These are phyloP conservation scores for Ustilago trichophora DNA, from an alignment of 1,284 basidiomycete species.

Conservation along the genomic window DNA sequence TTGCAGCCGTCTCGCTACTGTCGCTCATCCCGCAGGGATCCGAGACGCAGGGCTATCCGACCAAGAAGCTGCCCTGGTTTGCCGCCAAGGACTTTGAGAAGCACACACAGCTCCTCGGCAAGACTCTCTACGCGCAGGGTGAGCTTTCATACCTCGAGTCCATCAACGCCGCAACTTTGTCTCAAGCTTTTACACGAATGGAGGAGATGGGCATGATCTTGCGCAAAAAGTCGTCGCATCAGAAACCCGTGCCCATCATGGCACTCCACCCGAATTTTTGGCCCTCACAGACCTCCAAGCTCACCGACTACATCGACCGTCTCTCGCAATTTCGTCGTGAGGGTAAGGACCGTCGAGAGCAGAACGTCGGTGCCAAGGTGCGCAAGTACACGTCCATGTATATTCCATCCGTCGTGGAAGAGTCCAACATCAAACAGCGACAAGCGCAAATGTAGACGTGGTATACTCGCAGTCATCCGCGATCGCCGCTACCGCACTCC, in stretches of 20 bases:
- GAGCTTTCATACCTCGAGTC: conserved; percentile 66
- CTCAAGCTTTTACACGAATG: conserved; percentile 55
- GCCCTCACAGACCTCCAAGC: conserved; percentile 50
- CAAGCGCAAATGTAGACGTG: conserved; percentile 22
- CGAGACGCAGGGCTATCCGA: conserved; percentile 23
- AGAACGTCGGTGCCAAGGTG: conserved; percentile 39
- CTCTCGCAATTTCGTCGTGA: conserved; percentile 65
- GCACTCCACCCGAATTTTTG: conserved; percentile 63
- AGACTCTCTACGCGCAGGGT: conserved; percentile 66
- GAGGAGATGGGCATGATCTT: conserved; percentile 59
- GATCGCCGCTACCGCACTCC: too few relatives aligned
- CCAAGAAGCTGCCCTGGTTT: conserved; percentile 60
- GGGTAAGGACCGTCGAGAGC: conserved; percentile 63
- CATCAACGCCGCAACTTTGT: conserved; percentile 57
- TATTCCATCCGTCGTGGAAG: conserved; percentile 28
- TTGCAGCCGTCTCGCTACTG: conserved; percentile 65
- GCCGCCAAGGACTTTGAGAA: conserved; percentile 65
- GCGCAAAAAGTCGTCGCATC: conserved; percentile 50
- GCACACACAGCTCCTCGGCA: conserved; percentile 65
- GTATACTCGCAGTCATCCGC: neutral
- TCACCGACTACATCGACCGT: conserved; percentile 62
- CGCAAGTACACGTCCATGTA: conserved; percentile 39
- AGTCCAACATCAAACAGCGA: conserved; percentile 29
- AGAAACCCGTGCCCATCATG: conserved; percentile 64
- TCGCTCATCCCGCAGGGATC: conserved; percentile 54